Conservation (phyloP, 1,284 basidiomycete genomes). For the Leccinum griseonigrum region DNA sequence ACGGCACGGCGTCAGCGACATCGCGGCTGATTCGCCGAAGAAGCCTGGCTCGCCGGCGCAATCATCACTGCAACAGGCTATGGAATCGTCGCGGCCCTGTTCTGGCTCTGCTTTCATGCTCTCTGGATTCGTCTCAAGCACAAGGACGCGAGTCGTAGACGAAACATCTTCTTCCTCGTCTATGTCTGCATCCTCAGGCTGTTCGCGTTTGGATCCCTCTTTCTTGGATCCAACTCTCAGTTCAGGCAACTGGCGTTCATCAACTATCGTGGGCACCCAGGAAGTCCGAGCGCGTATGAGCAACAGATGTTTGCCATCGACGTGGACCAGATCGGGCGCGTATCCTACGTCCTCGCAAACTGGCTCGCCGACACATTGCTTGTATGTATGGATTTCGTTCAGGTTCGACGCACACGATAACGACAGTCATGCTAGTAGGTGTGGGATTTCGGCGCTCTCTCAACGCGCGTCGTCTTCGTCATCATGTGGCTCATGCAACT, state of each 20-base stretch:
- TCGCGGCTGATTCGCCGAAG: slow-evolving; percentile 15
- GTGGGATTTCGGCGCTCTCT: slow-evolving; percentile 20
- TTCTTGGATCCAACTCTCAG: slow-evolving; percentile 26
- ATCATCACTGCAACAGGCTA: slow-evolving; percentile 28
- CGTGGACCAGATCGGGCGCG: slow-evolving; percentile 24
- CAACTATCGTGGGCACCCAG: slow-evolving; percentile 32
- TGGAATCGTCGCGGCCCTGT: slow-evolving; percentile 27
- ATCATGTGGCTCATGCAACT: slow-evolving; percentile 26
- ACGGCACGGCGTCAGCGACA: too few species aligned
- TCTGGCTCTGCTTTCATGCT: slow-evolving; percentile 22
- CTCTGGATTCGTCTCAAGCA: slow-evolving; percentile 21
- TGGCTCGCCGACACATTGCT: slow-evolving; percentile 33
- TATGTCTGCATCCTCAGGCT: slow-evolving; percentile 23
- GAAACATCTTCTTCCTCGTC: slow-evolving; percentile 22
- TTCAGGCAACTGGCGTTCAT: slow-evolving; percentile 35
- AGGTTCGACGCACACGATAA: background rate
- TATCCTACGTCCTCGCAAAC: slow-evolving; percentile 27
- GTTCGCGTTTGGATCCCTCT: slow-evolving; percentile 31
- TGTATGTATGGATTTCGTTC: slow-evolving; percentile 23
- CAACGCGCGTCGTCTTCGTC: slow-evolving; percentile 12
- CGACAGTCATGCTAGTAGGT: slow-evolving; percentile 19
- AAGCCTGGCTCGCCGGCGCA: slow-evolving; percentile 30
- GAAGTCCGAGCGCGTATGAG: slow-evolving; percentile 26
- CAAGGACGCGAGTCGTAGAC: slow-evolving; percentile 7
- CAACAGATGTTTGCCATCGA: slow-evolving; percentile 23